Conservation (phyloP, 495 filamentous ascomycete species). For the Aspergillus incahuasiensis region DNA sequence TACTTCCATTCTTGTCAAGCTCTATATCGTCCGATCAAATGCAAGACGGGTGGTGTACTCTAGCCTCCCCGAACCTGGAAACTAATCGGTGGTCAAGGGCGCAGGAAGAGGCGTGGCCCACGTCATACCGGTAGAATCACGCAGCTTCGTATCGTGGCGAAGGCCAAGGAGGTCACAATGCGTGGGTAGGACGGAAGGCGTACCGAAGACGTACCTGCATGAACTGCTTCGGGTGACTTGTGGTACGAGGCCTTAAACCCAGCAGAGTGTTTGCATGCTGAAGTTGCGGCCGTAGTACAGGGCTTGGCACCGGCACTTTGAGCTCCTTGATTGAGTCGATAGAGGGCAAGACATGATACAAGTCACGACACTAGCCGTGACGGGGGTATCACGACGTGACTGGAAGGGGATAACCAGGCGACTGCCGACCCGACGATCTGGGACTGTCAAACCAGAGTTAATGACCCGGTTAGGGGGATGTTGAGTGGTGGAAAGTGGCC, state of each 20-base stretch:
- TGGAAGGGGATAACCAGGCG: neutral
- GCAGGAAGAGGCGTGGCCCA: neutral
- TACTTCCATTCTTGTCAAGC: neutral
- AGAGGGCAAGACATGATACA: neutral
- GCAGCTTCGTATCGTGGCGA: neutral
- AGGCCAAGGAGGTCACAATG: neutral
- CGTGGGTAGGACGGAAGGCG: neutral
- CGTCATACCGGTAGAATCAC: neutral
- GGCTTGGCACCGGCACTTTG: neutral
- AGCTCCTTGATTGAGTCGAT: too few relatives aligned
- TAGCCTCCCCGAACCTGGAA: neutral
- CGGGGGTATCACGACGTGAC: neutral
- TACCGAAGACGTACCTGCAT: neutral
- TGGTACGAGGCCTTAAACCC: neutral
- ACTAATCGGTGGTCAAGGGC: neutral
- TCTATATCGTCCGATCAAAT: neutral
- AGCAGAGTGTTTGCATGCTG: neutral
- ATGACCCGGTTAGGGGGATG: neutral
- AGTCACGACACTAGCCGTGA: neutral
- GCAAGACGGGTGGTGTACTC: neutral
- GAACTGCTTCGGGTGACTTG: neutral
- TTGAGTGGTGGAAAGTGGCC: neutral
- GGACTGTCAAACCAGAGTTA: neutral
- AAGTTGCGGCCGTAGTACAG: neutral
- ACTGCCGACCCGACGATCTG: constrained; percentile 3